Base-by-base conservation (phyloP, 129 eudicot species). In the Silybum marianum region DNA sequence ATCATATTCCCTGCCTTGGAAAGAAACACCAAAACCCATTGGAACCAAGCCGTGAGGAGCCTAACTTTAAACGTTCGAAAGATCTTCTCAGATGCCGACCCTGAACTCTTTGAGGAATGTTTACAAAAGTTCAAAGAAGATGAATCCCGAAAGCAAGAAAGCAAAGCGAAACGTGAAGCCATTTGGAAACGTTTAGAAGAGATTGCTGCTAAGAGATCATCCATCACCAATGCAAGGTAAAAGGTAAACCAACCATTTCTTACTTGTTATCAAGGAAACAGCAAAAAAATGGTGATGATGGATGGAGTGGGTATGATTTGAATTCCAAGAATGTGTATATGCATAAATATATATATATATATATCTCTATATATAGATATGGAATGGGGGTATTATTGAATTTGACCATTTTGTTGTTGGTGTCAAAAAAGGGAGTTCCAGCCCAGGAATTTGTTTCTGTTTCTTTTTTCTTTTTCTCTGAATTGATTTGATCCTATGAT, bases 31-130 rank as follows among this genome's bases (percentile, higher is more conserved):
- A 90, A 77, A 79, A 80, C 24, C 82, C 97, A 92, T 84, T 92
- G 97, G 97, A 92, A 90, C 76, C 97, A 87, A 78, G 97, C 95
- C 4, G 97, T 92, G 19, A 90, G 84, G 44, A 90, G 91, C 83
- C 83, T 92, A 78, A 92, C 97, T 44, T 78, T 81, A 14, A 92
- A 92, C 76, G 97, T 92, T 23, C 89, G 90, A 14, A 92, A 92
- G 78, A 87, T 92, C 72, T 92, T 92, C 77, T 87, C 90, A 23
- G 97, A 92, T 36, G 71, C 78, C 3, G 97, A 92, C 72, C 90
- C 93, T 19, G 89, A 92, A 77, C 89, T 92, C 71, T 87, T 87
- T 54, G 95, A 90, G 72, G 97, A 90, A 82, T 92, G 97, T 83
- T 48, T 90, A 85, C 85, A 36, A 19, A 90, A 92, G 76, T 92